phyloP scores from a whole-genome alignment of 108 stramenopile species.

The Nannochloropsis gaditana region DNA sequence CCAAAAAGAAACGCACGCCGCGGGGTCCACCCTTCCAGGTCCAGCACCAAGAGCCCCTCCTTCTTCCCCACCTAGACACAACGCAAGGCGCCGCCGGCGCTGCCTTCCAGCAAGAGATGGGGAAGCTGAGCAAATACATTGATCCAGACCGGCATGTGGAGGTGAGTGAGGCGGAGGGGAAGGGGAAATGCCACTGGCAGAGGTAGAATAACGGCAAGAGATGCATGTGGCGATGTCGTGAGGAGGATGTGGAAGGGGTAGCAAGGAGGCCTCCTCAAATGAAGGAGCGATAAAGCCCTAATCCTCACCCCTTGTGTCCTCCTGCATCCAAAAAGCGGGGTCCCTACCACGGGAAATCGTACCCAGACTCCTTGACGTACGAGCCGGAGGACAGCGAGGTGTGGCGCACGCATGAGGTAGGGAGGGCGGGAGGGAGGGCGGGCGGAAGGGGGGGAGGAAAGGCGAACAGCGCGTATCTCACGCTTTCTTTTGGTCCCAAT shows the following conservation, averaged over 20 bases:
- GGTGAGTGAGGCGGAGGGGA: not conserved
- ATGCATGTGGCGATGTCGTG: too few species aligned
- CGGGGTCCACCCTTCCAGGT: not conserved
- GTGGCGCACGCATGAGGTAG: conserved; percentile 41
- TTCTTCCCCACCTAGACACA: not conserved
- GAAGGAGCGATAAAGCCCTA: not conserved
- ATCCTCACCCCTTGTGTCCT: not conserved
- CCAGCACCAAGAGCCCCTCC: conserved; percentile 7
- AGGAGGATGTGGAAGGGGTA: not conserved
- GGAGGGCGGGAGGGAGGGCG: not conserved
- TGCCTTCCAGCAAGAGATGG: not conserved
- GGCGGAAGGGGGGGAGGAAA: not conserved
- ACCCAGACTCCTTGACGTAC: conserved; percentile 43
- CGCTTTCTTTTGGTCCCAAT: too few species aligned
- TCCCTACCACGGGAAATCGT: not conserved
- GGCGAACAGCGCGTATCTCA: too few species aligned
- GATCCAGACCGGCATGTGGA: not conserved
- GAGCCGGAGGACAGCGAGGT: conserved; percentile 50
- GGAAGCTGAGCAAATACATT: not conserved
- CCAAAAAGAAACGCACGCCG: conserved; percentile 6
- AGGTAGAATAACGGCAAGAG: too few species aligned
- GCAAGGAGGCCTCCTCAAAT: not conserved
- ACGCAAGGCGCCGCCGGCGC: not conserved
- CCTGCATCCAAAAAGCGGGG: not conserved
- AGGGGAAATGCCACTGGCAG: not conserved